Percentiles rank a stretch among this genome's conserved stretches.
phyloP scores from a whole-genome alignment of 768 basidiomycete genomes.

The Leccinum broughii region DNA sequence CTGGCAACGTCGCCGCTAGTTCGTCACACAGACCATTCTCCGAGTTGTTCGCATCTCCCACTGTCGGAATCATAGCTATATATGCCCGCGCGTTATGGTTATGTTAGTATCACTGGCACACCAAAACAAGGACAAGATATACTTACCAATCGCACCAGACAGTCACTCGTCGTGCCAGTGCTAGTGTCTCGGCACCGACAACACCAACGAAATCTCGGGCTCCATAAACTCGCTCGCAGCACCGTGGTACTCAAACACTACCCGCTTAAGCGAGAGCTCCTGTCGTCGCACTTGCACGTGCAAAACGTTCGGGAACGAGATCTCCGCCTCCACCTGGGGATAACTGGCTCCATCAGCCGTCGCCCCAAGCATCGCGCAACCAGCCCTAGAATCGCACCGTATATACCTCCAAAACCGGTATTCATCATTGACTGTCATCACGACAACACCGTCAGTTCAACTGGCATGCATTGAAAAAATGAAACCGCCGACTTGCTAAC shows the following conservation, averaged over 20 bases:
- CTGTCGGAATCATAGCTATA: constrained; percentile 70
- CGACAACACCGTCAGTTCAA: not conserved
- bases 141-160: constrained; percentile 57
- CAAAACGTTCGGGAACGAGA: constrained; percentile 52
- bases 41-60: constrained; percentile 60
- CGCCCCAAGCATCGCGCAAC: constrained; percentile 68
- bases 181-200: constrained; percentile 49
- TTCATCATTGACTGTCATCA: constrained; percentile 48
- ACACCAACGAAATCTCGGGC: constrained; percentile 69
- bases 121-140: not conserved
- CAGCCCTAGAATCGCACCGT: constrained; percentile 73
- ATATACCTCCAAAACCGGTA: constrained; percentile 83
- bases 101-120: not conserved
- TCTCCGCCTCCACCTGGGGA: constrained; percentile 66
- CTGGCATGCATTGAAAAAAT: not conserved
- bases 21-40: constrained; percentile 62
- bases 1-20: constrained; percentile 50
- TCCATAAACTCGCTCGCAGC: constrained; percentile 77
- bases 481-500: constrained; percentile 51
- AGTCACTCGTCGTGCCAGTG: constrained; percentile 46
- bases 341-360: constrained; percentile 55
- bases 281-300: constrained; percentile 54
- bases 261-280: constrained; percentile 59
- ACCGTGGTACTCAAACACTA: constrained; percentile 66
- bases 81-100: no score